phyloP scores from a whole-genome alignment of 2,329 filamentous ascomycete genomes.

The Paramyrothecium sp. region DNA sequence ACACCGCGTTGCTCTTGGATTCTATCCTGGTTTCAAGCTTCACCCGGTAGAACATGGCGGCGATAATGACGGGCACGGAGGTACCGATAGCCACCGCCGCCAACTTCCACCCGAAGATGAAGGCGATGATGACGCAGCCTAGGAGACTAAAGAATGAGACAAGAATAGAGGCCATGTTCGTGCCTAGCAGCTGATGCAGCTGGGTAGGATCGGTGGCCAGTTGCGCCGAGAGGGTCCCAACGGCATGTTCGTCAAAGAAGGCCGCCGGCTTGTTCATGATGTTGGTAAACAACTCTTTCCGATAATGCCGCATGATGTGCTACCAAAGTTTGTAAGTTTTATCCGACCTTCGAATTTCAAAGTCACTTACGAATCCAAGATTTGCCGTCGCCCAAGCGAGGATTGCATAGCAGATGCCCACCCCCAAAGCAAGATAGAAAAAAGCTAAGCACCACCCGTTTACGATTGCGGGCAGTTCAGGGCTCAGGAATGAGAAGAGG shows the following conservation, averaged over 20 bases:
- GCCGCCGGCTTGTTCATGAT: background rate
- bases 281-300: background rate
- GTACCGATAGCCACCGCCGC: background rate
- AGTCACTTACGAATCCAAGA: background rate
- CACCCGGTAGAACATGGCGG: background rate
- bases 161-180: background rate
- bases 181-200: background rate
- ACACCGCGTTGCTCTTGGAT: background rate
- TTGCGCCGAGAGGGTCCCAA: background rate
- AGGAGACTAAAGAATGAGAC: background rate
- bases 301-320: background rate
- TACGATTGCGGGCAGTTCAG: background rate
- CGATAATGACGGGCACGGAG: background rate
- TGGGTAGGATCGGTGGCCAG: background rate
- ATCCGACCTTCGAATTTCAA: too few species aligned
- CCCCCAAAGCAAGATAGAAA: background rate
- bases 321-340: background rate
- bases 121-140: background rate
- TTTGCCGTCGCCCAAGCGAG: background rate
- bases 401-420: background rate
- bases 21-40: background rate
- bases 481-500: background rate
- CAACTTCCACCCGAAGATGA: conserved; percentile 1
- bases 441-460: background rate
- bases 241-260: background rate